Evolutionary conservation across 2,329 filamentous ascomycete genomes (phyloP).

Genomic region (Lasiodiplodia citricola): DNA sequence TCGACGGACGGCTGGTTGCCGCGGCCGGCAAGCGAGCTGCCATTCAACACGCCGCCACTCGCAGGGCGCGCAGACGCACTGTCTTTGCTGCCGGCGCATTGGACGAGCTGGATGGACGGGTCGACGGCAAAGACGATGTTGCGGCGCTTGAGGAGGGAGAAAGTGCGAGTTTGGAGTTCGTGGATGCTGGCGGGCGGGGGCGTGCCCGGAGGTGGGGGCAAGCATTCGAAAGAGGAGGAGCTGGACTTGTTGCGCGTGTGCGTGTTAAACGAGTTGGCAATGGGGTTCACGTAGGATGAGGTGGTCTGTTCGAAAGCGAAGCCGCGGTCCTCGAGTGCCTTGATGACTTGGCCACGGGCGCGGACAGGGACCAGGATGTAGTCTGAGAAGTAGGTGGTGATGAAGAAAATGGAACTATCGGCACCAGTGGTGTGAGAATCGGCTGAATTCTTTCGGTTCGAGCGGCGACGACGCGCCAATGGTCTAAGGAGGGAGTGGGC

Average conservation of each 20-base stretch:
- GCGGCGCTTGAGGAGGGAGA: slow-evolving; percentile 78
- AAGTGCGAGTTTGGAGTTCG: slow-evolving; percentile 83
- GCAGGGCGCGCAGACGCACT: slow-evolving; percentile 31
- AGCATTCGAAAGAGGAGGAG: slow-evolving; percentile 53
- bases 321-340: slow-evolving; percentile 76
- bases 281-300: slow-evolving; percentile 65
- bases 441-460: not conserved
- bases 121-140: slow-evolving; percentile 76
- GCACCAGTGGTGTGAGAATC: slow-evolving; percentile 29
- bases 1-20: slow-evolving; percentile 44
- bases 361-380: slow-evolving; percentile 89
- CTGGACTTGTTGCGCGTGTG: slow-evolving; percentile 52
- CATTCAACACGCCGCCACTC: slow-evolving; percentile 24
- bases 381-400: slow-evolving; percentile 97
- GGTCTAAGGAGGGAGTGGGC: not conserved
- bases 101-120: slow-evolving; percentile 71
- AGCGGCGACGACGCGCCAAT: not conserved
- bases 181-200: slow-evolving; percentile 78
- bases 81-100: slow-evolving; percentile 73
- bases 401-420: slow-evolving; percentile 87
- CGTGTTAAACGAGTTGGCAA: slow-evolving; percentile 42
- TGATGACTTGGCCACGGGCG: slow-evolving; percentile 74
- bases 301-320: slow-evolving; percentile 76
- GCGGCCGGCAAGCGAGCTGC: slow-evolving; percentile 30
- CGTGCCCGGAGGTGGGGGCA: slow-evolving; percentile 60